Base-by-base conservation (phyloP, 139 green algal genomes). In the Pseudopediastrum boryanum region DNA sequence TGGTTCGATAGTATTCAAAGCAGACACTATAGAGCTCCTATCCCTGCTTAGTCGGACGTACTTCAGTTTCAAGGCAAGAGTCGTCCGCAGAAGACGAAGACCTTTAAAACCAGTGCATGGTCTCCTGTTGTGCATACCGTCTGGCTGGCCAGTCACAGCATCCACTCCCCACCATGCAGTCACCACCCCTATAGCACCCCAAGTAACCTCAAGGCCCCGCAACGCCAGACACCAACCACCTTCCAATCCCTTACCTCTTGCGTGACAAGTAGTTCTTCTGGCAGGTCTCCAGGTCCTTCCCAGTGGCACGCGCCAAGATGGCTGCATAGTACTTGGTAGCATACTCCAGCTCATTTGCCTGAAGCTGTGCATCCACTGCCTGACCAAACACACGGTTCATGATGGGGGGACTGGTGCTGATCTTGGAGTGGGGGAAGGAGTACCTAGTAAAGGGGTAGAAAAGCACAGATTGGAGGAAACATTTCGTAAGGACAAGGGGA, bases 291-390 rank as follows among this genome's bases (percentile, higher is more conserved):
- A 89, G 77, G 38, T 85, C 77, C 87, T 91, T 91, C 77, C 87
- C 87, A 33, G 87, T 91, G 33, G 83, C 72, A 23, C 84, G 69
- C 35, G 87, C 80, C 77, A 91, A 78, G 75, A 91, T 91, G 71
- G 87, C 84, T 41, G 87, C 87, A 29, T 91, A 91, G 74, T 89
- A 89, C 83, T 89, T 89, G 66, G 84, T 89, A 36, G 84, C 87
- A 43, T 89, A 89, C 68, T 88, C 84, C 43, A 91, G 84, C 84
- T 91, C 82, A 70, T 88, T 87, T 16, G 83, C 78, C 66, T 85
- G 75, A 79, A 91, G 83, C 87, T 89, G 87, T 25, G 87, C 87
- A 56, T 91, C 84, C 33, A 91, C 87, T 19, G 84, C 81, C 80
- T 89, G 84, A 2, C 84, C 84, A 81, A 88, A 89, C 79, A 91